Base-by-base conservation (phyloP, 305 asterid species). In the Plantago coronopus region DNA sequence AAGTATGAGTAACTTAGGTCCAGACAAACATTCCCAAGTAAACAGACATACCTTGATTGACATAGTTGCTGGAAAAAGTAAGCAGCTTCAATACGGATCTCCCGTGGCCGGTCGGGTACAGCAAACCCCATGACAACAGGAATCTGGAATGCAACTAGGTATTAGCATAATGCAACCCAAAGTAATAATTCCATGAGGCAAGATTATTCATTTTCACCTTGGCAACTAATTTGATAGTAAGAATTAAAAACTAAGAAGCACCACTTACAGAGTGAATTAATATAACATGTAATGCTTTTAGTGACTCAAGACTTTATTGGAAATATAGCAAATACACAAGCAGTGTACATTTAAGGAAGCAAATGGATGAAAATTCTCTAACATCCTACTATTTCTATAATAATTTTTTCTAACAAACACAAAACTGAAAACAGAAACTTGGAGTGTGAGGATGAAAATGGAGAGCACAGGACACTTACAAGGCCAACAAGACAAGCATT, bases 401-500 rank as follows among this genome's bases (percentile, higher is more conserved):
- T 27, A 3, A 27, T 27, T 27, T 27, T 27, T 27, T 27, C 34
- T 3, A 27, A 3, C 40, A 34, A 7, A 9, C 40, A 9, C 40
- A 34, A 2, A 2, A 34, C 1, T 2, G 13, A 34, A 34, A 34
- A 34, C 12, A 34, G 40, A 34, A 34, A 34, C 12, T 34, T 8
- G 13, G 40, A 27, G 31, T 27, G 5, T 27, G 38, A 15, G 31
- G 42, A 13, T 15, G 17, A 20, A 18, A 25, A 15, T 5, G 48
- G 46, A 56, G 59, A 49, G 6, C 8, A 48, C 65, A 61, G 51
- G 68, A 55, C 69, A 83, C 96, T 89, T 80, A 94, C 99, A 61
- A 94, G 89, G 64, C 99, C 99, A 54, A 90, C 91, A 49, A 94
- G 89, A 75, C 99, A 90, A 74, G 99, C 99, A 84, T 90, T 90